phyloP scores from a whole-genome alignment of 768 basidiomycete genomes.

The Agrocybe praecox region DNA sequence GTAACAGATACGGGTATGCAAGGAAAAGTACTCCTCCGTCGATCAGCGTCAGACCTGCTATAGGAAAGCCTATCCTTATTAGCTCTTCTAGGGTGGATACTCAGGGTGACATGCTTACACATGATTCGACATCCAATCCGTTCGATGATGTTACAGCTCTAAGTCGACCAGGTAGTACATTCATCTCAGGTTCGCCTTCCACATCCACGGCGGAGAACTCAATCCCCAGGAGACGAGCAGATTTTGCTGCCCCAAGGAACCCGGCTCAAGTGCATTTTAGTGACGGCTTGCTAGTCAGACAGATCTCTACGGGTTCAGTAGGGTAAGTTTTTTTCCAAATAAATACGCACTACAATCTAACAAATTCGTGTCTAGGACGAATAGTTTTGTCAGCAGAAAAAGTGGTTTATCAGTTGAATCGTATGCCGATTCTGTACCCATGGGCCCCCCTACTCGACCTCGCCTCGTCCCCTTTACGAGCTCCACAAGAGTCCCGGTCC shows the following conservation, averaged over 20 bases:
- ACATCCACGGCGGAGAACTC: conserved; percentile 66
- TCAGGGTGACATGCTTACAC: conserved; percentile 18
- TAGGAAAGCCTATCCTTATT: conserved; percentile 58
- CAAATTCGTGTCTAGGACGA: conserved; percentile 39
- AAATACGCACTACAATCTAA: background rate
- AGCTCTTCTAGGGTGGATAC: conserved; percentile 24
- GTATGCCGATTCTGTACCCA: conserved; percentile 25
- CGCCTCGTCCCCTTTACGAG: conserved; percentile 74
- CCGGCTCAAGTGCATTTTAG: conserved; percentile 44
- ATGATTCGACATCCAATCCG: conserved; percentile 38
- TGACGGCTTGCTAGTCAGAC: conserved; percentile 34
- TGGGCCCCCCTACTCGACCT: conserved; percentile 44
- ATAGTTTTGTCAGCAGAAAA: conserved; percentile 51
- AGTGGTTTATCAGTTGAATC: conserved; percentile 43
- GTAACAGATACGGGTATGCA: conserved; percentile 61
- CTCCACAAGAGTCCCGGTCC: conserved; percentile 65
- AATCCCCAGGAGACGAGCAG: conserved; percentile 66
- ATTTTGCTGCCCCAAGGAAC: conserved; percentile 66
- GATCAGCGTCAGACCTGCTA: conserved; percentile 43
- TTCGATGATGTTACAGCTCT: conserved; percentile 38
- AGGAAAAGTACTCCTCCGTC: conserved; percentile 30
- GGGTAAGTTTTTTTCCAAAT: conserved; percentile 18
- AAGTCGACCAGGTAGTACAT: conserved; percentile 48
- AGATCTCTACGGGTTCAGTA: conserved; percentile 35
- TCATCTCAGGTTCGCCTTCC: conserved; percentile 62